These are phyloP conservation scores for Antitrichia curtipendula DNA, from an alignment of 225 moss, liverwort and hornwort species.

Conservation along the genomic window DNA sequence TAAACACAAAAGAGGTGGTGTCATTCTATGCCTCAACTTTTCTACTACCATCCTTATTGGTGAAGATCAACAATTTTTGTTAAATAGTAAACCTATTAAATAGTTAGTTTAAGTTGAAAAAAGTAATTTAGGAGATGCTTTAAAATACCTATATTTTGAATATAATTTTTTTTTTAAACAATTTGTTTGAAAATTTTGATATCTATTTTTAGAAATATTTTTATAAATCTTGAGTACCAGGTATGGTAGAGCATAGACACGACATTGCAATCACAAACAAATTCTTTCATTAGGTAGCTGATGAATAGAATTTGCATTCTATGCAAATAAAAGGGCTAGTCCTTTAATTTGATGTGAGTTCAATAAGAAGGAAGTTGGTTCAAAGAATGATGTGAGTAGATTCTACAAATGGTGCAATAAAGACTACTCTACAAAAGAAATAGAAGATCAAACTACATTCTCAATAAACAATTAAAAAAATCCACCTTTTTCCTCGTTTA, in stretches of 20 bases:
- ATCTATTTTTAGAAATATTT: neutral
- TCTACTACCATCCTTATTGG: rapidly evolving
- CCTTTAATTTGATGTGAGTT: neutral
- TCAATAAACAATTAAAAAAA: neutral
- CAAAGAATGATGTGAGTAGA: neutral
- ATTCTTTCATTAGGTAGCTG: neutral
- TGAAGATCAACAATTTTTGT: neutral
- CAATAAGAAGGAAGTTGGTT: too few species aligned
- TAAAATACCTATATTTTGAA: neutral
- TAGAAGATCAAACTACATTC: neutral
- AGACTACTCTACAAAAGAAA: rapidly evolving
- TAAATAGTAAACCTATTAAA: too few species aligned
- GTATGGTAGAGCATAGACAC: neutral
- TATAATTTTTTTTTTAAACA: rapidly evolving
- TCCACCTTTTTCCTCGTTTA: neutral
- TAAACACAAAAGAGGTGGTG: rapidly evolving
- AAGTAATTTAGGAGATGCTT: neutral
- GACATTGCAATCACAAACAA: neutral
- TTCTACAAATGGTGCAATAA: neutral
- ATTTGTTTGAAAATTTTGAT: rapidly evolving
- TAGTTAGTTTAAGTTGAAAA: neutral
- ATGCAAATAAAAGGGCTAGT: rapidly evolving
- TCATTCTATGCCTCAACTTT: rapidly evolving
- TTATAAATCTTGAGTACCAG: neutral
- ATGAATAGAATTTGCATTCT: neutral